Evolutionary conservation across 306 rosid species (phyloP).

Genomic region (Castanea mollissima): DNA sequence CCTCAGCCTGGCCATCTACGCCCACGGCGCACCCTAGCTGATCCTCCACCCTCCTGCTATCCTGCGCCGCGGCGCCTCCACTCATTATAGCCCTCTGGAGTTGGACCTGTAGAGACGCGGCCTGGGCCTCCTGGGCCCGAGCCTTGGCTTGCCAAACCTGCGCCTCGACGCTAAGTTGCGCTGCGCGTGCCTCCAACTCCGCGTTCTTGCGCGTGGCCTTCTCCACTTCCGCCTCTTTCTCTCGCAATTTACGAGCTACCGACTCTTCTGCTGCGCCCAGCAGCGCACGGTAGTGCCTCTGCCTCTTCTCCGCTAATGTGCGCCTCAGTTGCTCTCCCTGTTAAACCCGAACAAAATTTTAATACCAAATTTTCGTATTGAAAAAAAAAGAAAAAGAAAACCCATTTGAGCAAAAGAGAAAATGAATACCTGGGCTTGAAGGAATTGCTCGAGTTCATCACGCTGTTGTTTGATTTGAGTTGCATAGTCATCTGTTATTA

Average conservation of each 20-base stretch:
- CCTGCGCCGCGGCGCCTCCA: conserved; percentile 26
- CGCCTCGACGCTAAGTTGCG: conserved; percentile 63
- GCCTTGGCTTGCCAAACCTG: conserved; percentile 89
- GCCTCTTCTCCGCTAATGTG: conserved; percentile 64
- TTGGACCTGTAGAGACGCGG: conserved; percentile 67
- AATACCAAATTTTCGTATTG: not conserved
- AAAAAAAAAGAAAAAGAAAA: not conserved
- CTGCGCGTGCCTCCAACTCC: conserved; percentile 85
- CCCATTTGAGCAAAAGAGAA: conserved; percentile 13
- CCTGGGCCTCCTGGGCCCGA: conserved; percentile 66
- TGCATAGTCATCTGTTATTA: conserved; percentile 50
- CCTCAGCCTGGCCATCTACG: conserved; percentile 64
- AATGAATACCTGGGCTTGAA: conserved; percentile 66
- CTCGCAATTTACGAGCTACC: conserved; percentile 48
- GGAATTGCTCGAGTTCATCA: conserved; percentile 70
- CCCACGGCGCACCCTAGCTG: conserved; percentile 38
- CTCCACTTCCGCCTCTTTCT: conserved; percentile 66
- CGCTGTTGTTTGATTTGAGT: conserved; percentile 71
- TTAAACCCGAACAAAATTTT: not conserved
- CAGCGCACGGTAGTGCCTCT: conserved; percentile 59
- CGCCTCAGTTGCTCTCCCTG: conserved; percentile 74
- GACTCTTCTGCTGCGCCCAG: conserved; percentile 64
- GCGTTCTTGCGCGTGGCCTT: conserved; percentile 64
- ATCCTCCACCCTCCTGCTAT: conserved; percentile 33
- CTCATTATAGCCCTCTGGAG: conserved; percentile 67